phyloP scores from a whole-genome alignment of 2,329 filamentous ascomycete species.

The Beauveria brongniartii region DNA sequence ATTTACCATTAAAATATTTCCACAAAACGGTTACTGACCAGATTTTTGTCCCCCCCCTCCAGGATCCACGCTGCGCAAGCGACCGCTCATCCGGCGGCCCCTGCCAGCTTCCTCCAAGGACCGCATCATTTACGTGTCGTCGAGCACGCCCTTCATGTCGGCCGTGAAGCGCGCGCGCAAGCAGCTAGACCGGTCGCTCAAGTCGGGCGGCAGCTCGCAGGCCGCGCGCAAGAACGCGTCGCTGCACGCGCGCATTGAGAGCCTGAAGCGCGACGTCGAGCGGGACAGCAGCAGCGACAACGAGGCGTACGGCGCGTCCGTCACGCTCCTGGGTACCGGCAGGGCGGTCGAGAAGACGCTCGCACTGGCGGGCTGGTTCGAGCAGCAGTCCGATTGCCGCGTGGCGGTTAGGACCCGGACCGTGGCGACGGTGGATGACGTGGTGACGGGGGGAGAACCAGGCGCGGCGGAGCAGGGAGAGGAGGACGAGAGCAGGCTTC shows the following conservation, averaged over 20 bases:
- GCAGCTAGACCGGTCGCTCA: constrained; percentile 47
- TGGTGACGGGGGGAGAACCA: constrained; percentile 22
- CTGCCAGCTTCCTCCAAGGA: constrained; percentile 34
- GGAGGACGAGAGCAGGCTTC: constrained; percentile 32
- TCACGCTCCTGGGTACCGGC: constrained; percentile 57
- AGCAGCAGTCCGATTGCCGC: constrained; percentile 48
- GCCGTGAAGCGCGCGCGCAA: constrained; percentile 57
- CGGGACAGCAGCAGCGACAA: constrained; percentile 13
- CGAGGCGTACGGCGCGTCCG: constrained; percentile 25
- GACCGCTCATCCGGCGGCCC: constrained; percentile 35
- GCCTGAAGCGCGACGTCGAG: constrained; percentile 27
- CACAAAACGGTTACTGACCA: background rate
- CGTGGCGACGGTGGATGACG: constrained; percentile 59
- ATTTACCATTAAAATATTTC: background rate
- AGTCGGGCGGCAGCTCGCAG: constrained; percentile 19
- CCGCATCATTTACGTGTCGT: constrained; percentile 55
- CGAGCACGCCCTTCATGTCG: constrained; percentile 59
- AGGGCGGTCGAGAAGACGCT: constrained; percentile 57
- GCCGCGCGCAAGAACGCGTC: constrained; percentile 41
- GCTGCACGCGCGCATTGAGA: constrained; percentile 38
- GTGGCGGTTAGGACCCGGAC: constrained; percentile 56
- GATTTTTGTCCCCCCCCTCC: background rate
- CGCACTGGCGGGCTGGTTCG: constrained; percentile 56
- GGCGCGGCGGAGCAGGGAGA: constrained; percentile 21
- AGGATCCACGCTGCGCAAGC: constrained; percentile 44